phyloP scores from a whole-genome alignment of 2,329 filamentous ascomycete species.

The Cladorrhinum sp. region DNA sequence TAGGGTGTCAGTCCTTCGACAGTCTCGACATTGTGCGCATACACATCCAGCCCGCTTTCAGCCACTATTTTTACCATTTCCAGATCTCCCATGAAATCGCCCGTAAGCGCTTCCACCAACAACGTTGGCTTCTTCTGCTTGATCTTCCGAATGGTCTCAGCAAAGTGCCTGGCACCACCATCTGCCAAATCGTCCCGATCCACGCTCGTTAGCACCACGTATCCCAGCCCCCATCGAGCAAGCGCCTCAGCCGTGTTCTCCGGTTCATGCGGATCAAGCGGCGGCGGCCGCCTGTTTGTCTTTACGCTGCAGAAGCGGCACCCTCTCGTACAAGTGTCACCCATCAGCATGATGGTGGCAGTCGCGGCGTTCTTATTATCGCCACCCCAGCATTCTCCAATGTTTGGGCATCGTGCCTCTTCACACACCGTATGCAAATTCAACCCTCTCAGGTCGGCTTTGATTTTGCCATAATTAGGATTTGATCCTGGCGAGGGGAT shows the following conservation, averaged over 20 bases:
- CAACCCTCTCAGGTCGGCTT: constrained; percentile 84
- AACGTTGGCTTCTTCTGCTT: constrained; percentile 77
- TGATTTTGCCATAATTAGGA: constrained; percentile 88
- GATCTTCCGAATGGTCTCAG: constrained; percentile 90
- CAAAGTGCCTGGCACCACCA: constrained; percentile 84
- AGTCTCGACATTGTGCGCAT: constrained; percentile 96
- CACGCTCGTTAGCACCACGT: constrained; percentile 90
- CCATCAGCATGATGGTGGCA: constrained; percentile 99
- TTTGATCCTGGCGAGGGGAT: constrained; percentile 69
- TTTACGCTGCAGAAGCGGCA: constrained; percentile 98
- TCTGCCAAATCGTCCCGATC: constrained; percentile 91
- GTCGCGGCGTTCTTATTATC: constrained; percentile 84
- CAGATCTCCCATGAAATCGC: constrained; percentile 80
- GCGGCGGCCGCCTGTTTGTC: constrained; percentile 70
- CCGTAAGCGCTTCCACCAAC: constrained; percentile 80
- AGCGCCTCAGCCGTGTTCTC: constrained; percentile 95
- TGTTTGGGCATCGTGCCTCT: constrained; percentile 95
- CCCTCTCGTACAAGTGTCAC: constrained; percentile 93
- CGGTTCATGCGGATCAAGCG: constrained; percentile 91
- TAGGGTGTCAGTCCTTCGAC: constrained; percentile 85
- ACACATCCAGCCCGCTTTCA: constrained; percentile 86
- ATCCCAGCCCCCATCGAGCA: constrained; percentile 88
- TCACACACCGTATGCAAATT: constrained; percentile 95
- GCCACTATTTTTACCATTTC: constrained; percentile 87
- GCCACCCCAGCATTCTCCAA: constrained; percentile 97